These are phyloP conservation scores for Mycena citricolor DNA, from an alignment of 1,284 basidiomycete species.

Conservation along the genomic window DNA sequence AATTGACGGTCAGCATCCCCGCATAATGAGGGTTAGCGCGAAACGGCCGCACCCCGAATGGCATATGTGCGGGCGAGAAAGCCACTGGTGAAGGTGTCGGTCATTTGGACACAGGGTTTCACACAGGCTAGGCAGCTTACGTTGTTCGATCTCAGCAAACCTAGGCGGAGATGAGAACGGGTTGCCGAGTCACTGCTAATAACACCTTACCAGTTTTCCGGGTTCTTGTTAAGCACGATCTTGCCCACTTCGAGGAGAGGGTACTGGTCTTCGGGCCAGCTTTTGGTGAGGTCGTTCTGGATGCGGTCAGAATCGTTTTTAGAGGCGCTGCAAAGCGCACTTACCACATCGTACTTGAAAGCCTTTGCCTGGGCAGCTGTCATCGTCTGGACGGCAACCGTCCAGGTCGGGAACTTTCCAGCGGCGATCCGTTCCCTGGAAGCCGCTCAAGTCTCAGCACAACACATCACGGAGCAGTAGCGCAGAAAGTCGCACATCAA, in stretches of 20 bases:
- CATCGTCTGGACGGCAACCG: conserved; percentile 37
- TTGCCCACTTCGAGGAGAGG: conserved; percentile 15
- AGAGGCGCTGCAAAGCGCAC: neutral
- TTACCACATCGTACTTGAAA: conserved; percentile 30
- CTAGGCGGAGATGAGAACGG: conserved; percentile 1
- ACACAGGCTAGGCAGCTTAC: conserved; percentile 3
- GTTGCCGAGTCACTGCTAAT: neutral
- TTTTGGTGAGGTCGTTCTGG: conserved; percentile 21
- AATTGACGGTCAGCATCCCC: neutral
- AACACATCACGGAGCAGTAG: neutral
- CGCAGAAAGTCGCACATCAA: conserved; percentile 30
- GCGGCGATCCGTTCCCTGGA: conserved; percentile 41
- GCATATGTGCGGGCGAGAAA: conserved; percentile 69
- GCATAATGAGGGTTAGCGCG: neutral
- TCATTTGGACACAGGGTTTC: neutral
- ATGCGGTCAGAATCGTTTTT: neutral
- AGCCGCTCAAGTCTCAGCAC: no score
- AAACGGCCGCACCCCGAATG: conserved; percentile 47
- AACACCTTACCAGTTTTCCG: conserved; percentile 17
- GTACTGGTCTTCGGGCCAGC: conserved; percentile 18
- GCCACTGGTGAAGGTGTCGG: conserved; percentile 38
- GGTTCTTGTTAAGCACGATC: conserved; percentile 21
- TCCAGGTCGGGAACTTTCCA: conserved; percentile 67
- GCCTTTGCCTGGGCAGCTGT: conserved; percentile 65
- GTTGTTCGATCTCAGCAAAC: conserved; percentile 36